Evolutionary conservation across 331 rosid species (phyloP).

Genomic region (Cydonia oblonga): DNA sequence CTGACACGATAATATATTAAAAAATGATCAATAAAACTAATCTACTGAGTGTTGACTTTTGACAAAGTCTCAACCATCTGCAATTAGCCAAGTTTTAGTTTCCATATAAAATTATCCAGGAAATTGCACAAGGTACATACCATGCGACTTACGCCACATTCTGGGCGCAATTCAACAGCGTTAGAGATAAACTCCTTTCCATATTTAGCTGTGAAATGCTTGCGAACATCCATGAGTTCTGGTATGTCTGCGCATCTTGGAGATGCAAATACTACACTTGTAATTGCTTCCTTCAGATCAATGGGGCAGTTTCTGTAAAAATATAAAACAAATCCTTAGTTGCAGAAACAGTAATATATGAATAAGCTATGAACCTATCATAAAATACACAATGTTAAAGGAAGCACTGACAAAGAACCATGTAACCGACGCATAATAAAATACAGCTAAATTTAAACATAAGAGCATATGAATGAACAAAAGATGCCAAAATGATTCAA

Average conservation of each 20-base stretch:
- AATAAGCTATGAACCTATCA: neutral
- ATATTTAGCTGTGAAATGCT: constrained; percentile 65
- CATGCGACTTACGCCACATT: constrained; percentile 90
- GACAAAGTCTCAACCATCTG: neutral
- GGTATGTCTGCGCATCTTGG: constrained; percentile 90
- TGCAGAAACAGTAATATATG: neutral
- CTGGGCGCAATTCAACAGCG: constrained; percentile 84
- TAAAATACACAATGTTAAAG: no score
- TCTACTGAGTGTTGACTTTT: constrained; percentile 8
- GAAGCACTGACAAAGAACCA: neutral
- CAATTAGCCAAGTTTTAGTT: neutral
- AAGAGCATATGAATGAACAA: neutral
- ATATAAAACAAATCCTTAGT: neutral
- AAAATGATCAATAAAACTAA: neutral
- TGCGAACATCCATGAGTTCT: constrained; percentile 70
- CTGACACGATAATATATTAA: constrained; percentile 29
- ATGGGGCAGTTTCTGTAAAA: constrained; percentile 63
- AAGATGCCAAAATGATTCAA: neutral
- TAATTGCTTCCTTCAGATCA: constrained; percentile 82
- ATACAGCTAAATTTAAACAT: neutral
- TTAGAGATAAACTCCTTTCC: constrained; percentile 80
- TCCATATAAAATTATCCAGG: neutral
- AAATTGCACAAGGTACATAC: constrained; percentile 28
- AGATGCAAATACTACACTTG: constrained; percentile 81
- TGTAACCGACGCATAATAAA: neutral